Evolutionary conservation across 768 basidiomycete species (phyloP).

Genomic region (Amanita rubescens): DNA sequence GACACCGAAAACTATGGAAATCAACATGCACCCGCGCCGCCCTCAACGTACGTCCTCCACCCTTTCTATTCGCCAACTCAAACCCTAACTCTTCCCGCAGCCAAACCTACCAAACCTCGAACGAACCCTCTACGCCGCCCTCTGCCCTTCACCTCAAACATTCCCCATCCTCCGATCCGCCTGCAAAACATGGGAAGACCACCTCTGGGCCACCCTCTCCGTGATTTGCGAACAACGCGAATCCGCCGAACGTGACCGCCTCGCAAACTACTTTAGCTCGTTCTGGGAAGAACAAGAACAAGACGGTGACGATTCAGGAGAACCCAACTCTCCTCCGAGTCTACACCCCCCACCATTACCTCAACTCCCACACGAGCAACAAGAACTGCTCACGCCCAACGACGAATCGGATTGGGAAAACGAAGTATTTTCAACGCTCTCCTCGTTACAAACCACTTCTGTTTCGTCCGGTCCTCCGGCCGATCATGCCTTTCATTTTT

Average conservation of each 20-base stretch:
- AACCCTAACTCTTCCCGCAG: conserved; percentile 31
- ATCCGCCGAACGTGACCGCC: conserved; percentile 54
- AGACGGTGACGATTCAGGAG: conserved; percentile 14
- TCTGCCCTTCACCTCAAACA: conserved; percentile 68
- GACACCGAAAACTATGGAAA: conserved; percentile 77
- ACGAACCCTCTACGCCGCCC: conserved; percentile 81
- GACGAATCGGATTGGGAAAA: conserved; percentile 60
- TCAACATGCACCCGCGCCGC: conserved; percentile 77
- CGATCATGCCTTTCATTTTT: conserved; percentile 73
- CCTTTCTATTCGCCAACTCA: not conserved
- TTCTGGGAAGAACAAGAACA: conserved; percentile 57
- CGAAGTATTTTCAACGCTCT: conserved; percentile 52
- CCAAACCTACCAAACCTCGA: conserved; percentile 53
- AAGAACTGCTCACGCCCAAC: not conserved
- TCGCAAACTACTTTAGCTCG: conserved; percentile 51
- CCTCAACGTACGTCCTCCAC: conserved; percentile 42
- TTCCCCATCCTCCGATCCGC: conserved; percentile 58
- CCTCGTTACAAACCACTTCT: conserved; percentile 48
- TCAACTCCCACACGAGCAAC: not conserved
- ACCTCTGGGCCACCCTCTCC: conserved; percentile 87
- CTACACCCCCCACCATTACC: not conserved
- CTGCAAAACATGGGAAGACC: conserved; percentile 90
- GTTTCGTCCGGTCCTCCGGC: conserved; percentile 65
- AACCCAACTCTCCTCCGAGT: not conserved
- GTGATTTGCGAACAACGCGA: conserved; percentile 78